Base-by-base conservation (phyloP, 306 rosid species). In the Vigna mungo region DNA sequence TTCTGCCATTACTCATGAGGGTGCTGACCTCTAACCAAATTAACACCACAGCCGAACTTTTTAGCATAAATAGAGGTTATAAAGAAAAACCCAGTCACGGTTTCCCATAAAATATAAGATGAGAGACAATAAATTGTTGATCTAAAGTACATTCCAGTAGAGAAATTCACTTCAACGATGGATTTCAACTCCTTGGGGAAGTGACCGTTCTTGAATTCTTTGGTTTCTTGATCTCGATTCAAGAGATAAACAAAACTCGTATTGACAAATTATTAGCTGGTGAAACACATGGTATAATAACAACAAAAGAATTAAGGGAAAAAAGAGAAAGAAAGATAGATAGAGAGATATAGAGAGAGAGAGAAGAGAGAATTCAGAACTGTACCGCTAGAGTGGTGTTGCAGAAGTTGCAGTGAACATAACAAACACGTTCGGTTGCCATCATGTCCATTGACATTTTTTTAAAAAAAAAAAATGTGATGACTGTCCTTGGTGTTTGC, bases 371-470 rank as follows among this genome's bases (percentile, higher is more conserved):
- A 79, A 79, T 43, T 75, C 53, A 84, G 86, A 72, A 75, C 4
- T 75, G 86, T 96, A 96, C 99, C 99, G 99, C 99, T 59, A 96
- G 85, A 88, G 91, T 89, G 91, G 98, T 96, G 96, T 88, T 96
- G 99, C 99, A 96, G 98, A 91, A 89, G 87, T 92, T 96, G 98
- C 99, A 96, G 96, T 96, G 96, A 83, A 96, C 98, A 91, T 96
- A 96, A 81, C 98, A 92, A 87, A 96, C 94, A 85, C 99, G 98
- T 88, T 92, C 99, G 58, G 95, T 82, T 65, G 89, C 91, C 94
- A 86, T 91, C 91, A 88, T 87, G 37, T 96, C 98, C 98, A 91
- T 87, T 82, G 97, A 92, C 97, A 88, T 82, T 74, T 78, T 86
- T 55, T 15, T 30, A 3, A 30, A 34, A 15, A 2, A 15, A 2